Evolutionary conservation across 2,329 filamentous ascomycete species (phyloP), one percentile per base, ranked within the genome.

Genomic region (Septoria linicola): DNA sequence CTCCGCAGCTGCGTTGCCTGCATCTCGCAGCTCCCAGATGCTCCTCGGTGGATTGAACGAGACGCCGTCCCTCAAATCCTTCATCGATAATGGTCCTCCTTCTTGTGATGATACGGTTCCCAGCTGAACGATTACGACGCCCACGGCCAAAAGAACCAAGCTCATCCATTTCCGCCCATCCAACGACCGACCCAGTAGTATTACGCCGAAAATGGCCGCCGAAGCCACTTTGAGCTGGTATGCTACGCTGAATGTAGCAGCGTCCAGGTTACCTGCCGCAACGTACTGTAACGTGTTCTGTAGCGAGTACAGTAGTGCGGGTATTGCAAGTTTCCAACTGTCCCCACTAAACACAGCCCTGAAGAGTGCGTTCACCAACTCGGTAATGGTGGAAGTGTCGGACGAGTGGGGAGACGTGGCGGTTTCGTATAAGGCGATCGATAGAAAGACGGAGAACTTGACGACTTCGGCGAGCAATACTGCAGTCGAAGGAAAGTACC

Each of bases 221-320:
- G 88, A 89, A 57, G 96, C 80, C 58, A 97, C 93, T 80, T 96
- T 96, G 51, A 97, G 77, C 72, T 99, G 92, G 68, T 93, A 95
- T 20, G 93, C 82, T 53, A 96, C 85, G 70, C 96, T 91, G 67
- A 96, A 97, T 47, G 92, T 90, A 3, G 93, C 89, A 0, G 92
- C 88, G 64, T 95, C 89, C 62, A 97, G 71, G 61, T 97, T 96
- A 55, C 88, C 89, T 8, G 96, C 83, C 1, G 89, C 92, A 45
- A 95, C 81, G 66, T 96, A 99, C 69, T 96, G 89, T 47, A 97
- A 74, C n/a, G 88, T 87, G 66, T 96, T 97, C 64, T 96, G 89
- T 21, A 96, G 69, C 0, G 92, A 96, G 68, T 96, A 97, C 1
- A 97, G 77, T 3, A 83, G 79, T 3, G 92, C 93, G 0, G 92